A percentile compares a stretch with the other conserved stretches of the same genome.
These are phyloP conservation scores for Xylaria intraflava DNA, from an alignment of 495 filamentous ascomycete species.

Conservation along the genomic window DNA sequence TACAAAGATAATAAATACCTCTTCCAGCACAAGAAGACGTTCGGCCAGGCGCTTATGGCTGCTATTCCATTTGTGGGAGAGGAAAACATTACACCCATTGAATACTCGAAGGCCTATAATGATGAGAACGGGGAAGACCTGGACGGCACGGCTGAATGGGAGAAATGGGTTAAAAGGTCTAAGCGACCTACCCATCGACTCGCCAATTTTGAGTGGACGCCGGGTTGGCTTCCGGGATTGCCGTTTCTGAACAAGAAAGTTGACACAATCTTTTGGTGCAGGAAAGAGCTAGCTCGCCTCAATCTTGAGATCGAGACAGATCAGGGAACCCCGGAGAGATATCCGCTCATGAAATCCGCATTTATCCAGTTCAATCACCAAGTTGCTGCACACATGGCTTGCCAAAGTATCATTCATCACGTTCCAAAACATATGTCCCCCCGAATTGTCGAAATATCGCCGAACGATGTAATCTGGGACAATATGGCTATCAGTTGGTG, in stretches of 20 bases:
- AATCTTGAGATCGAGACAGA: conserved; percentile 93
- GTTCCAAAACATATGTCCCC: conserved; percentile 92
- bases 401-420: conserved; percentile 86
- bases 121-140: conserved; percentile 56
- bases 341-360: conserved; percentile 92
- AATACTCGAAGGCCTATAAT: conserved; percentile 69
- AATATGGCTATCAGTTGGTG: conserved; percentile 98
- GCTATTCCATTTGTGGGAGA: conserved; percentile 33
- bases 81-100: conserved; percentile 33
- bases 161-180: conserved; percentile 69
- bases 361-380: conserved; percentile 99
- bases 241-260: conserved; percentile 84
- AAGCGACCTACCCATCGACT: conserved; percentile 83
- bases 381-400: conserved; percentile 96
- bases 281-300: conserved; percentile 77
- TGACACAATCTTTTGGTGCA: conserved; percentile 89
- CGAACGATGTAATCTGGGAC: conserved; percentile 92
- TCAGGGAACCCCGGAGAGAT: conserved; percentile 78
- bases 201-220: conserved; percentile 67
- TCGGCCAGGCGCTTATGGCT: conserved; percentile 39
- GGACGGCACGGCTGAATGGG: conserved; percentile 71
- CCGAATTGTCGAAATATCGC: conserved; percentile 84
- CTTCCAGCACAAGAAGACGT: conserved; percentile 36
- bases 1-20: conserved; percentile 36
- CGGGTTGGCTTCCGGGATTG: conserved; percentile 66